Conservation (phyloP, 2,329 filamentous ascomycete species). For the Ophiocordyceps sinensis region DNA sequence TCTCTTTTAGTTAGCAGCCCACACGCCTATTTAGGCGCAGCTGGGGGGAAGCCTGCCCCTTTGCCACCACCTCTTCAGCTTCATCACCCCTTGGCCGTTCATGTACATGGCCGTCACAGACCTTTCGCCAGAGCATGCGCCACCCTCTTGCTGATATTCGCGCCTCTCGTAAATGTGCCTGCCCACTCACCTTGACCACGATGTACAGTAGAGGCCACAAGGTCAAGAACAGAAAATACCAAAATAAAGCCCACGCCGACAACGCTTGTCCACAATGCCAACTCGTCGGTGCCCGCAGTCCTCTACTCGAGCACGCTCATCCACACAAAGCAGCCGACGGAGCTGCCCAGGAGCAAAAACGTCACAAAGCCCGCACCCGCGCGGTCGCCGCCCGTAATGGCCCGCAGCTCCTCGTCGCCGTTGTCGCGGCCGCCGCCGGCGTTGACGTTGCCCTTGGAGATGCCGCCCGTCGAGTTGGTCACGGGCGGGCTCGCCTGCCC, state of each 20-base stretch:
- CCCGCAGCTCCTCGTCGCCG: slow-evolving; percentile 8
- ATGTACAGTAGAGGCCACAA: no score
- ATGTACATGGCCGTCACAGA: no score
- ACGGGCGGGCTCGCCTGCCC: slow-evolving; percentile 23
- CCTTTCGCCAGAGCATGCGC: no score
- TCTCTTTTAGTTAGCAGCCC: no score
- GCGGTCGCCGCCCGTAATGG: slow-evolving; percentile 28
- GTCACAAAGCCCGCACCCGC: slow-evolving; percentile 36
- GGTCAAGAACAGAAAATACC: neutral
- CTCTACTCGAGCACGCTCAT: slow-evolving; percentile 25
- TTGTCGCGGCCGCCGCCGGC: slow-evolving; percentile 22
- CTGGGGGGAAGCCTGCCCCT: no score
- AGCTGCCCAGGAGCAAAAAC: slow-evolving; percentile 24
- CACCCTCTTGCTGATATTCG: no score
- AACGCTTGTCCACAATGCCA: neutral
- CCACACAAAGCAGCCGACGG: slow-evolving; percentile 32
- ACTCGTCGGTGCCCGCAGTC: neutral
- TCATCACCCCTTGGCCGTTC: no score
- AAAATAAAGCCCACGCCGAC: no score
- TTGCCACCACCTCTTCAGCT: no score
- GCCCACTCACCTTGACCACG: no score
- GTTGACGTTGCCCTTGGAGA: slow-evolving; percentile 24
- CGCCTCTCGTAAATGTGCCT: no score
- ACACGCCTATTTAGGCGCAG: no score
- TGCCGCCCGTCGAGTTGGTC: slow-evolving; percentile 35